Percentiles rank a stretch among this genome's conserved stretches.
Conservation (phyloP, 768 basidiomycete species). For the Lyophyllum shimeji region DNA sequence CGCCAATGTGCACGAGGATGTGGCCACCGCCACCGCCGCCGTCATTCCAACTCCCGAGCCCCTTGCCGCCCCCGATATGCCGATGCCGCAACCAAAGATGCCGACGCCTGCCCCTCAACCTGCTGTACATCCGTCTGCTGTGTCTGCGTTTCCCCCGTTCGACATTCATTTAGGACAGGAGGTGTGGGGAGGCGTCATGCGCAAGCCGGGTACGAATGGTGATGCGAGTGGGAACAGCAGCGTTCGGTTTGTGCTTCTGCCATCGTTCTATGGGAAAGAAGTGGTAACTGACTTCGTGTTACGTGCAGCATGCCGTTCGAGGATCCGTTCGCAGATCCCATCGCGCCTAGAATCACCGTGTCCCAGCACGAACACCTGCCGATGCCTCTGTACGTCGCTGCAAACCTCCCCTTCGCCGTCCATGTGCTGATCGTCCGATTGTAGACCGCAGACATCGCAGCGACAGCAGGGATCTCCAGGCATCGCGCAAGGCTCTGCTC, state of each 20-base stretch:
- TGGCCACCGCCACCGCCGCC: neutral
- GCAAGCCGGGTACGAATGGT: neutral
- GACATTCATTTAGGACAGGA: conserved; percentile 14
- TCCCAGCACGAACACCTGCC: conserved; percentile 14
- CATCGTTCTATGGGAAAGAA: neutral
- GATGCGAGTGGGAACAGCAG: conserved; percentile 12
- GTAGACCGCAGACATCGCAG: conserved; percentile 20
- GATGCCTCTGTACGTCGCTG: conserved; percentile 32
- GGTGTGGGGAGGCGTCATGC: conserved; percentile 17
- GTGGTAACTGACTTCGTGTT: conserved; percentile 2
- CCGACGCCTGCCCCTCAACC: conserved; percentile 8
- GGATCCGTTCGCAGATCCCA: conserved; percentile 36
- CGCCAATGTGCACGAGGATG: neutral
- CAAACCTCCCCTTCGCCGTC: neutral
- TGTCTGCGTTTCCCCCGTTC: conserved; percentile 7
- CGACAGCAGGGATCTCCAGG: conserved; percentile 17
- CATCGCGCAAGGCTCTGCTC: conserved; percentile 20
- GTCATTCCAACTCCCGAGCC: neutral
- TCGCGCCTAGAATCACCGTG: conserved; percentile 25
- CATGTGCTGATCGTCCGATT: neutral
- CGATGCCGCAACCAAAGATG: neutral
- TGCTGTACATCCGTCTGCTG: neutral
- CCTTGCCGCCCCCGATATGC: conserved; percentile 1
- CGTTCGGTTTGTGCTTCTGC: conserved; percentile 7
- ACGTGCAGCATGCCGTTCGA: conserved; percentile 14